These are phyloP conservation scores for Mortierella sp. DNA, from an alignment of 371 early-diverging fungal species.

Conservation along the genomic window DNA sequence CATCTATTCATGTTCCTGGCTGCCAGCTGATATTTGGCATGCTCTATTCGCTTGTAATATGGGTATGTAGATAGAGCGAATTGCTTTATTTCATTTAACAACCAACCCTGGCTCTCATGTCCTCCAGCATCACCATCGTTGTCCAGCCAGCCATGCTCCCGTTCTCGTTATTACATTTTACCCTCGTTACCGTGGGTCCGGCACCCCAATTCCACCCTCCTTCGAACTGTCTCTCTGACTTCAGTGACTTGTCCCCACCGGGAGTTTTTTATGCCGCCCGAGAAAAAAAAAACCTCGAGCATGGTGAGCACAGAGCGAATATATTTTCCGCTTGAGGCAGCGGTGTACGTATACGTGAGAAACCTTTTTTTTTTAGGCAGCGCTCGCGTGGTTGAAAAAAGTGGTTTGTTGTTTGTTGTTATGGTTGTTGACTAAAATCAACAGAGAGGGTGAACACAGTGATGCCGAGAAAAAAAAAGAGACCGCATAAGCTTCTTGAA, in stretches of 20 bases:
- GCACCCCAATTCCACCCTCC: not conserved
- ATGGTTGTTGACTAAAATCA: not conserved
- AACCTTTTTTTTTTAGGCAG: not conserved
- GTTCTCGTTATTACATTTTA: not conserved
- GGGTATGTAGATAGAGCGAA: not conserved
- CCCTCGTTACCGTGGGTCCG: not conserved
- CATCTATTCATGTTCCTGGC: not conserved
- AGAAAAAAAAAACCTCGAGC: not conserved
- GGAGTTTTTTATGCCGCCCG: conserved; percentile 7
- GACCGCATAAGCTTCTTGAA: no score
- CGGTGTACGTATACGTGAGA: conserved; percentile 1
- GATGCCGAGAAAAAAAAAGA: not conserved
- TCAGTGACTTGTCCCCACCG: not conserved
- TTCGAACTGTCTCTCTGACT: not conserved
- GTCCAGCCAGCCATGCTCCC: not conserved
- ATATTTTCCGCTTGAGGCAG: not conserved
- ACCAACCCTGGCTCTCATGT: not conserved
- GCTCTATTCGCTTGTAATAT: not conserved
- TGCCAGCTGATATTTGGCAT: not conserved
- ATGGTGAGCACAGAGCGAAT: conserved; percentile 5
- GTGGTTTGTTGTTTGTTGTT: not conserved
- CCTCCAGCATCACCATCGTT: not conserved
- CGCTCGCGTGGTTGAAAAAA: conserved; percentile 6
- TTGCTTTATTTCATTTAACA: not conserved
- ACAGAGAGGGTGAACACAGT: not conserved